Percentiles rank a stretch among this genome's conserved stretches.
phyloP scores from a whole-genome alignment of 305 asterid species.

The Rubia tinctorum region DNA sequence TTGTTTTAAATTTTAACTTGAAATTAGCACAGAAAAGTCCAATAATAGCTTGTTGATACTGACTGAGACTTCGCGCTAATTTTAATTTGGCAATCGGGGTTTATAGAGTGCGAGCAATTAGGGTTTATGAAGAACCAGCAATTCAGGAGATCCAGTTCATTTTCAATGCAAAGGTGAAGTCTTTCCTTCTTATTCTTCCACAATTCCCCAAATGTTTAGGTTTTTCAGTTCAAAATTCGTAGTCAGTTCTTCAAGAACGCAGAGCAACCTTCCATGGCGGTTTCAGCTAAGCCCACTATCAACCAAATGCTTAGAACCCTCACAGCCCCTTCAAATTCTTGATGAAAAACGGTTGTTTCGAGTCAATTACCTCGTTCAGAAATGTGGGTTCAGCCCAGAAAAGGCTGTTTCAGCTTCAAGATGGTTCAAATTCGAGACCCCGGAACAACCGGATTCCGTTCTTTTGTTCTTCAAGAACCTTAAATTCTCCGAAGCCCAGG shows the following conservation, averaged over 20 bases:
- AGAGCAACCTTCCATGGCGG: background rate
- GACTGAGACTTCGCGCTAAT: background rate
- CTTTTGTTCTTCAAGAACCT: background rate
- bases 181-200: background rate
- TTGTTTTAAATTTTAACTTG: no score
- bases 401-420: slow-evolving; percentile 11
- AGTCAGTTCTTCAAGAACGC: background rate
- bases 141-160: background rate
- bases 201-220: background rate
- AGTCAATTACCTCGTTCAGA: slow-evolving; percentile 10
- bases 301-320: background rate
- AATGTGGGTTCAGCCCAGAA: slow-evolving; percentile 26
- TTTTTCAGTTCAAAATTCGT: background rate
- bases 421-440: background rate
- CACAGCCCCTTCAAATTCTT: background rate
- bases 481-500: background rate
- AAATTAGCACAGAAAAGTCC: no score
- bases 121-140: background rate
- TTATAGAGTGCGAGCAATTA: background rate
- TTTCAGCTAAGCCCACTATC: slow-evolving; percentile 7
- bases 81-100: background rate
- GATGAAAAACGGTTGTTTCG: background rate
- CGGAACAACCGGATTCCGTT: background rate
- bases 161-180: slow-evolving; percentile 1
- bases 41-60: no score